These are phyloP conservation scores for Haplosporangium gracile DNA, from an alignment of 192 early-diverging fungal species.

Conservation along the genomic window DNA sequence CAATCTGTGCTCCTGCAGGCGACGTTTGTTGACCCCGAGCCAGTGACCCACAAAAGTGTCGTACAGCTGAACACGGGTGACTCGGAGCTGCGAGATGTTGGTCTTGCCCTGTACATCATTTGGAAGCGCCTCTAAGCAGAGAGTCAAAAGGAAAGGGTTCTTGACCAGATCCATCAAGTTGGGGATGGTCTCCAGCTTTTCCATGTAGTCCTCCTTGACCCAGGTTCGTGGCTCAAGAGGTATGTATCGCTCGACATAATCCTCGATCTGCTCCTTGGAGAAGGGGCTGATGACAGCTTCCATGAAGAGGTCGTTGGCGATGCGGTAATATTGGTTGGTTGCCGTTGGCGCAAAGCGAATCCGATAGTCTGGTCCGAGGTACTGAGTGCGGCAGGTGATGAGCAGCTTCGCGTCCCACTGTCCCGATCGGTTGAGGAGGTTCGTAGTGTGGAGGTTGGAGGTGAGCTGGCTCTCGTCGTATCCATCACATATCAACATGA, in stretches of 20 bases:
- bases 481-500: neutral
- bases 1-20: neutral
- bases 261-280: neutral
- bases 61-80: neutral
- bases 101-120: neutral
- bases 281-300: neutral
- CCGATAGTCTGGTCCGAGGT: neutral
- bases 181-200: neutral
- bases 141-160: constrained; percentile 8
- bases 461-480: neutral
- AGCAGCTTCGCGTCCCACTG: neutral
- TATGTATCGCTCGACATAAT: neutral
- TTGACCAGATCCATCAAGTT: constrained; percentile 10
- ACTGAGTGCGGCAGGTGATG: neutral
- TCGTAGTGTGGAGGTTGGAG: neutral
- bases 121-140: neutral
- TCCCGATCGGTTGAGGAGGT: neutral
- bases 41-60: constrained; percentile 2
- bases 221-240: neutral
- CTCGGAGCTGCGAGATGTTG: neutral
- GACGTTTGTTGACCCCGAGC: neutral
- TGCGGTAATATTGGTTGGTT: too few relatives aligned
- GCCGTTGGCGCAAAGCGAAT: neutral
- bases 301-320: neutral
- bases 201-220: neutral